Evolutionary conservation across 176 grass and related monocot species (phyloP).

Genomic region (Juncus effusus): DNA sequence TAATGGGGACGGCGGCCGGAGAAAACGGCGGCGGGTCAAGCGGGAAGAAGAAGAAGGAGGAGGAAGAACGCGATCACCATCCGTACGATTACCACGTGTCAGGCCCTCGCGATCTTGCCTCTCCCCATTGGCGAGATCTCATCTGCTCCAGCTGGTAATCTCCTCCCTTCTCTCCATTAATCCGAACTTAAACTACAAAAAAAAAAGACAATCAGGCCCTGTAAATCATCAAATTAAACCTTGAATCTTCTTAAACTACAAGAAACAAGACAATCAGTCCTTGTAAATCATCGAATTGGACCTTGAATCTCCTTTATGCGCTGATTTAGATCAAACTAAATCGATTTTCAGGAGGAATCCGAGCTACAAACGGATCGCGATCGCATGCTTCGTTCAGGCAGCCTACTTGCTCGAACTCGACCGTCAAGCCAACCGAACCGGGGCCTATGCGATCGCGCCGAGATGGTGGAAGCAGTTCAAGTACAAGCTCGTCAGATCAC

Average conservation of each 20-base stretch:
- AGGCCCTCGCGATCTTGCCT: conserved; percentile 70
- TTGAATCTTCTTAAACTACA: neutral
- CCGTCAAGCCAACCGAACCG: conserved; percentile 52
- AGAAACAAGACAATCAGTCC: neutral
- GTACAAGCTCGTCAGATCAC: conserved; percentile 52
- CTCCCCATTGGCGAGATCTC: conserved; percentile 82
- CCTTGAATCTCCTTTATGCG: neutral
- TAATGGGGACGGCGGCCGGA: conserved; percentile 11
- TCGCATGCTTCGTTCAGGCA: conserved; percentile 69
- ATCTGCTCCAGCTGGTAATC: conserved; percentile 63
- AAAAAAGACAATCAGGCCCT: neutral
- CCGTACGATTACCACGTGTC: conserved; percentile 73
- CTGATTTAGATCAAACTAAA: neutral
- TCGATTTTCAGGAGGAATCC: conserved; percentile 55
- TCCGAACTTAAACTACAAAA: neutral
- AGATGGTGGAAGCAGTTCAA: conserved; percentile 93
- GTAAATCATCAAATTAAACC: neutral
- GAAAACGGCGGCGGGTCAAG: neutral
- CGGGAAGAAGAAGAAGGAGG: neutral
- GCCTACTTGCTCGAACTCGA: conserved; percentile 76
- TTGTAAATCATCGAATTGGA: neutral
- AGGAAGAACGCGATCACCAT: conserved; percentile 14
- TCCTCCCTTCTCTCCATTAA: neutral
- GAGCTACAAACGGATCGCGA: conserved; percentile 67
- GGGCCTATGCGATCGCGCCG: conserved; percentile 44